A percentile compares a stretch with the other conserved stretches of the same genome.
phyloP scores from a whole-genome alignment of 345 rosid species.

The Clausena lansium region DNA sequence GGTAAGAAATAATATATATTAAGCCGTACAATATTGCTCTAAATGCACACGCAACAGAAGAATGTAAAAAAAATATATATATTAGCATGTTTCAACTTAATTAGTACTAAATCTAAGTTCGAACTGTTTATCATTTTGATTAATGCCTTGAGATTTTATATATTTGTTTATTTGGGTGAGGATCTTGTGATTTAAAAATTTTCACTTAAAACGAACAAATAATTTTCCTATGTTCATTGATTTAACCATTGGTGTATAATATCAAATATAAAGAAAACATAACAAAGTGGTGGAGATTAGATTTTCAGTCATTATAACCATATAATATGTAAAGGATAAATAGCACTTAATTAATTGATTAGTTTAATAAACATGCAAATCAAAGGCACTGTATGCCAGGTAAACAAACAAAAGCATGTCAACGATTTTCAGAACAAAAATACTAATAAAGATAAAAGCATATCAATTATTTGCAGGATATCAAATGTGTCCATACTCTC shows the following conservation, averaged over 20 bases:
- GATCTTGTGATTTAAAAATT: neutral
- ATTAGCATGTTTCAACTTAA: too few relatives aligned
- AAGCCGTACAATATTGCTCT: too few relatives aligned
- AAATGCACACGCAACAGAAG: too few relatives aligned
- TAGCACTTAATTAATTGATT: neutral
- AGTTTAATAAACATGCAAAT: neutral
- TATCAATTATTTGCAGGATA: neutral
- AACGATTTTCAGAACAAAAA: conserved; percentile 3
- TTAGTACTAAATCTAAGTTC: too few relatives aligned
- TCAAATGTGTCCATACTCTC: neutral
- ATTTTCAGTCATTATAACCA: neutral
- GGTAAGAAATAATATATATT: too few relatives aligned
- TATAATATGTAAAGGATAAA: conserved; percentile 1
- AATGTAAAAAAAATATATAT: too few relatives aligned
- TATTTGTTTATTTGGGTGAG: neutral
- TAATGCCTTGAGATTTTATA: neutral
- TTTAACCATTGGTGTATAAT: neutral
- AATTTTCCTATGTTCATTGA: neutral
- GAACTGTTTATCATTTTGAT: too few relatives aligned
- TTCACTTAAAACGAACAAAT: neutral
- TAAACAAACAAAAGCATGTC: conserved; percentile 6
- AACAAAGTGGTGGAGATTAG: neutral
- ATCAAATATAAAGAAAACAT: neutral
- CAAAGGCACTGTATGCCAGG: conserved; percentile 10
- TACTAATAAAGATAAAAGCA: neutral